Evolutionary conservation across 2,329 filamentous ascomycete genomes (phyloP).

Genomic region (Westerdykella sp.): DNA sequence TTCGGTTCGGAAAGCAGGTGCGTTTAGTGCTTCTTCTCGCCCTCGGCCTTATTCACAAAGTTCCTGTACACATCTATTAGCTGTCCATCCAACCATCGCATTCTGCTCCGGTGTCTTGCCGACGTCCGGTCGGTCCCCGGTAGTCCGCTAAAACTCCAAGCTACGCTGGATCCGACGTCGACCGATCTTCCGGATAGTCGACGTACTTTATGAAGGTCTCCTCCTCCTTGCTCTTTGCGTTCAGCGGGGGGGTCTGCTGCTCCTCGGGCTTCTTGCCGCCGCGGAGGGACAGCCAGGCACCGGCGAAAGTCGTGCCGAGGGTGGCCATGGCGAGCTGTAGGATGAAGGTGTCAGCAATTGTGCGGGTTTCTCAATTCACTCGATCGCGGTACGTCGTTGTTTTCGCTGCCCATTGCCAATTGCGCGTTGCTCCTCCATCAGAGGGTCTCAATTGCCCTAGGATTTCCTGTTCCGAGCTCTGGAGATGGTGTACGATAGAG

Average conservation of each 20-base stretch:
- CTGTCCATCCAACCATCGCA: background rate
- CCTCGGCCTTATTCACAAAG: constrained; percentile 35
- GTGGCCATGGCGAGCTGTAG: constrained; percentile 58
- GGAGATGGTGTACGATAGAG: background rate
- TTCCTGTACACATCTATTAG: constrained; percentile 22
- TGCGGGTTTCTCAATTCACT: constrained; percentile 2
- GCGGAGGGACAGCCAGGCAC: constrained; percentile 32
- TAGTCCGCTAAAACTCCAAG: background rate
- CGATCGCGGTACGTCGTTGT: background rate
- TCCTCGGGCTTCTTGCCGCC: constrained; percentile 41
- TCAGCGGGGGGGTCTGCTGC: constrained; percentile 50
- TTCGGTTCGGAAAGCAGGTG: background rate
- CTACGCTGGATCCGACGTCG: too few species aligned
- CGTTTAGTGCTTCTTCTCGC: constrained; percentile 18
- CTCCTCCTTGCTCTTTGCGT: constrained; percentile 61
- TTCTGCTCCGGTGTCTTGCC: background rate
- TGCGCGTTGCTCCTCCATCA: background rate
- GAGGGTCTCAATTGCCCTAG: background rate
- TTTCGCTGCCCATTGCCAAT: background rate
- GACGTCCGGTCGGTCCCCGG: background rate
- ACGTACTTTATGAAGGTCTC: constrained; percentile 62
- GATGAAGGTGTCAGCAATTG: constrained; percentile 5
- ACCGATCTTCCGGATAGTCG: background rate
- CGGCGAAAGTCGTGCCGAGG: constrained; percentile 28
- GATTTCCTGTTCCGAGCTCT: background rate